phyloP scores from a whole-genome alignment of 805 yeast species.

The Yarrowia divulgata region DNA sequence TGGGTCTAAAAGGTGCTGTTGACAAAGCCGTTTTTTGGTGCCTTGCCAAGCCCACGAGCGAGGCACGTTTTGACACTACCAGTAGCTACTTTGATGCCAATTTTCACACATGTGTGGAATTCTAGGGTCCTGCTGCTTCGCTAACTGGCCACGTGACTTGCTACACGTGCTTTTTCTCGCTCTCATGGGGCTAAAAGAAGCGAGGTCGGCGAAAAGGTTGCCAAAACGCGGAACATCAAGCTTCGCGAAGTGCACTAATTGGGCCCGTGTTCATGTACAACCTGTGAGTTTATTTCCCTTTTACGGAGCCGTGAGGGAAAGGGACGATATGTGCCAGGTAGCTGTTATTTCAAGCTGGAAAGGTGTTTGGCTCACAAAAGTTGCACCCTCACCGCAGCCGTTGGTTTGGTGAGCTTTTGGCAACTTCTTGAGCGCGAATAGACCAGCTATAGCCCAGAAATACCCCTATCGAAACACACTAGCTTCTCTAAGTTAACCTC shows the following conservation, averaged over 20 bases:
- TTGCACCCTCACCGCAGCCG: too few species aligned
- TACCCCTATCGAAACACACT: neutral
- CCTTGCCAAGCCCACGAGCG: neutral
- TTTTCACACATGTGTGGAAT: neutral
- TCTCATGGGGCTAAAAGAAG: slow-evolving; percentile 6
- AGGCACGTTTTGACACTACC: neutral
- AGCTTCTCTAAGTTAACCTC: neutral
- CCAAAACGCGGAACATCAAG: slow-evolving; percentile 14
- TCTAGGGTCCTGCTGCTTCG: neutral
- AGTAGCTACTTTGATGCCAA: neutral
- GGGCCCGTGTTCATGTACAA: slow-evolving; percentile 5
- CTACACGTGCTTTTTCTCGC: neutral
- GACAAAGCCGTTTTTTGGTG: neutral
- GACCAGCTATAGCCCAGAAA: neutral
- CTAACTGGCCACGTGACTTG: neutral
- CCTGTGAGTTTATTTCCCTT: slow-evolving; percentile 3
- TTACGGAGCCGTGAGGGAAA: slow-evolving; percentile 3
- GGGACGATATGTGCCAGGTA: neutral
- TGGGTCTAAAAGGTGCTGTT: too few species aligned
- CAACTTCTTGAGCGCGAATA: too few species aligned
- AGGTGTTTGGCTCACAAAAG: too few species aligned
- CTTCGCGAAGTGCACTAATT: slow-evolving; percentile 1
- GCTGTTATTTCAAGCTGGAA: too few species aligned
- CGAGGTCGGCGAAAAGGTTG: slow-evolving; percentile 19
- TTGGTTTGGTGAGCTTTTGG: too few species aligned